These are phyloP conservation scores for Lecanicillium sp. DNA, from an alignment of 2,329 filamentous ascomycete genomes.

Conservation along the genomic window DNA sequence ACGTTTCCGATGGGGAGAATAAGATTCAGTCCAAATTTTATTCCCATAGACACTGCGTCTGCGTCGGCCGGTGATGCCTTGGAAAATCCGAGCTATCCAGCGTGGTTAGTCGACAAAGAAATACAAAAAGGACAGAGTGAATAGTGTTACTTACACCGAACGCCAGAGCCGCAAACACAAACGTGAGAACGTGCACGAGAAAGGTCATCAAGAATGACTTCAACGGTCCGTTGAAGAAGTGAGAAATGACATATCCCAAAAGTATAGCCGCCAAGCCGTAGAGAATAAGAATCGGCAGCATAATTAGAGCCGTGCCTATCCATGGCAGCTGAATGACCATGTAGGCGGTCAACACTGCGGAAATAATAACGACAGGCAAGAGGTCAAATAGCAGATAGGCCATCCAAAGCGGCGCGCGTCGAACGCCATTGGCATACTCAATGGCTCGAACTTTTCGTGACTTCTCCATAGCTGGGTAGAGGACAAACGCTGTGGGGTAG, in stretches of 20 bases:
- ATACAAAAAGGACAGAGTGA: too few relatives aligned
- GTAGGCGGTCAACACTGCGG: constrained; percentile 56
- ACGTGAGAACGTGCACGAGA: constrained; percentile 58
- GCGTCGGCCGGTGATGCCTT: constrained; percentile 7
- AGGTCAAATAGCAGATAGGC: constrained; percentile 76
- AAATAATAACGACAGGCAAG: constrained; percentile 54
- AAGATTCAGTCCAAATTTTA: constrained; percentile 12
- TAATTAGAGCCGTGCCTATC: constrained; percentile 66
- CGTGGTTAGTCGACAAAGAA: too few relatives aligned
- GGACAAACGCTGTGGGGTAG: constrained; percentile 57
- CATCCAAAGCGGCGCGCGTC: constrained; percentile 68
- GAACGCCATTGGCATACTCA: constrained; percentile 81
- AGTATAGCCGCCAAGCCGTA: constrained; percentile 70
- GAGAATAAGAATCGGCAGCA: constrained; percentile 68
- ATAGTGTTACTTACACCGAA: too few relatives aligned
- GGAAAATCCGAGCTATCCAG: neutral
- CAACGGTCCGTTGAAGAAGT: constrained; percentile 58
- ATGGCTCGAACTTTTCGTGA: constrained; percentile 67
- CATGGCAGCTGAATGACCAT: constrained; percentile 52
- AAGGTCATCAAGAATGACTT: constrained; percentile 62
- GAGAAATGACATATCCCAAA: constrained; percentile 56
- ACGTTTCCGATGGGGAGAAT: constrained; percentile 35
- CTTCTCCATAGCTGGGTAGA: constrained; percentile 76
- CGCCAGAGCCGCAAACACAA: constrained; percentile 18
- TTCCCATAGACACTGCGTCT: constrained; percentile 9